These are phyloP conservation scores for Lepidium aucheri DNA, from an alignment of 345 rosid species.

Conservation along the genomic window DNA sequence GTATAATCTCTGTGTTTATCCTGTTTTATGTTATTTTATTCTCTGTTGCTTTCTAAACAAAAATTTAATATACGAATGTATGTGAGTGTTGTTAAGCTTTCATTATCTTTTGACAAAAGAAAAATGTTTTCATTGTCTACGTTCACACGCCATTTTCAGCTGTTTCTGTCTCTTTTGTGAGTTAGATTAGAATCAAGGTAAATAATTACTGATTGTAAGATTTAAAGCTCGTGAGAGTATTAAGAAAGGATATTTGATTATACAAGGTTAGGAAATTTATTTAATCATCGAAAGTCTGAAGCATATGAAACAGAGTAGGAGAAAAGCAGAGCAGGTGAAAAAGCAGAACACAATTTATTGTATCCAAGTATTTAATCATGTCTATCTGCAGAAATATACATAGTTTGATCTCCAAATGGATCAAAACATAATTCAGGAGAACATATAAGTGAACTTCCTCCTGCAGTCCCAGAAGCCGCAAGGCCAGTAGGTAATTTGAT, in stretches of 20 bases:
- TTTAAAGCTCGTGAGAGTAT: background rate
- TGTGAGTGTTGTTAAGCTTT: slow-evolving; percentile 8
- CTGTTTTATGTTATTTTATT: background rate
- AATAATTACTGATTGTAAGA: background rate
- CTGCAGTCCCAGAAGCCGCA: slow-evolving; percentile 25
- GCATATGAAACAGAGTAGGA: background rate
- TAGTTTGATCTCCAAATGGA: slow-evolving; percentile 5
- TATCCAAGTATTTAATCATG: background rate
- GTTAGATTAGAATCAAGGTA: background rate
- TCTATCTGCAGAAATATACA: background rate
- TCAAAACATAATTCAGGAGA: slow-evolving; percentile 19
- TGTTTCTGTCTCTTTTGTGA: background rate
- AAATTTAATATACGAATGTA: background rate
- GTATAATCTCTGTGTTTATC: slow-evolving; percentile 8
- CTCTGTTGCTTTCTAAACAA: background rate
- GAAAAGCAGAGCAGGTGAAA: background rate
- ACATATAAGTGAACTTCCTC: slow-evolving; percentile 22
- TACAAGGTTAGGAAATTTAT: no score
- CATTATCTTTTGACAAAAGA: background rate
- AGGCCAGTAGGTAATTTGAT: slow-evolving; percentile 21
- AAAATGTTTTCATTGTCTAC: background rate
- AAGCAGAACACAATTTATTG: background rate
- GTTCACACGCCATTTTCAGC: background rate
- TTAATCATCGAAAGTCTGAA: no score
- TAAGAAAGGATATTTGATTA: no score